These are phyloP conservation scores for Cryphonectria nitschkei DNA, from an alignment of 2,329 filamentous ascomycete genomes.

Conservation along the genomic window DNA sequence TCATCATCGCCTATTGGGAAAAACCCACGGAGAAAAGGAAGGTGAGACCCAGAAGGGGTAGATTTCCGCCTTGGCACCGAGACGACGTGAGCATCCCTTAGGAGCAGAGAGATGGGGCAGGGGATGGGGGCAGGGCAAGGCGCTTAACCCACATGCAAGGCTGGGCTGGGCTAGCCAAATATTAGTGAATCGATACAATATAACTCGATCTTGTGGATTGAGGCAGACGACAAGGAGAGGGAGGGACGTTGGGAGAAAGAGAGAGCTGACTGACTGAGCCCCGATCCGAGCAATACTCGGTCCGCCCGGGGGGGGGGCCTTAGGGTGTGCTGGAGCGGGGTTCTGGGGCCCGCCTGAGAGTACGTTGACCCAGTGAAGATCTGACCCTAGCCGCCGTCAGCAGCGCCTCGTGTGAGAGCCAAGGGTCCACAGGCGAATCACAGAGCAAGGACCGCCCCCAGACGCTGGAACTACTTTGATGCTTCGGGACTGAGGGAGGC, in stretches of 20 bases:
- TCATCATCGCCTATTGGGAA: background rate
- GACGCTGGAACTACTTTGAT: slow-evolving; percentile 46
- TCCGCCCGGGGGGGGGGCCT: no score
- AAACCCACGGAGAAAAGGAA: background rate
- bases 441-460: slow-evolving; percentile 31
- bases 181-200: background rate
- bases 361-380: slow-evolving; percentile 4
- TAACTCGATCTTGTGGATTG: background rate
- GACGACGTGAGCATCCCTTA: background rate
- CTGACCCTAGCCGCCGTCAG: slow-evolving; percentile 46
- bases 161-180: background rate
- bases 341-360: background rate
- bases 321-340: background rate
- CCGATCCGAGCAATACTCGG: background rate
- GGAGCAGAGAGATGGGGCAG: background rate
- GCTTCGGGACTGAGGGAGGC: slow-evolving; percentile 38
- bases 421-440: slow-evolving; percentile 41
- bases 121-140: background rate
- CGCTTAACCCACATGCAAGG: background rate
- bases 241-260: background rate
- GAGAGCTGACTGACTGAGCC: no score
- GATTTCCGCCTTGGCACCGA: background rate
- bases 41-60: background rate
- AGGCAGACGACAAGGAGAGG: background rate
- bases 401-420: slow-evolving; percentile 41